Conservation (phyloP, 345 rosid species). For the Kandelia obovata region DNA sequence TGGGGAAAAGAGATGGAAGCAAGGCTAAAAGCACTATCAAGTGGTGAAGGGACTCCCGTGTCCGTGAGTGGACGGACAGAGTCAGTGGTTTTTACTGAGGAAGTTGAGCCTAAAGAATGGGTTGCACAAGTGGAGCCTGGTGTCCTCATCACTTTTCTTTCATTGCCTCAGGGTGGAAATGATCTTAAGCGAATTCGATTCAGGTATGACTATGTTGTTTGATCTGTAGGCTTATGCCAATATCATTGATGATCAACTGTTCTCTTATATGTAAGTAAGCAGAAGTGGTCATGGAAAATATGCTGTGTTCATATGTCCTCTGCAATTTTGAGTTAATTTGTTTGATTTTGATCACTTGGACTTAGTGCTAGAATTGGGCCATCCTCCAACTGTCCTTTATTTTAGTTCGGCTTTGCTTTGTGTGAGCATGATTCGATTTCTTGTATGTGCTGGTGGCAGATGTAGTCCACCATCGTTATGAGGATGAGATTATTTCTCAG, state of each 20-base stretch:
- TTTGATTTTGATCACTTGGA: conserved; percentile 8
- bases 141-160: conserved; percentile 86
- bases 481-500: conserved; percentile 8
- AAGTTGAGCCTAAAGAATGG: conserved; percentile 97
- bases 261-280: no score
- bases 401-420: not conserved
- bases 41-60: conserved; percentile 90
- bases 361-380: conserved; percentile 8
- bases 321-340: conserved; percentile 2
- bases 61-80: conserved; percentile 79
- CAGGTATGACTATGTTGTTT: conserved; percentile 47
- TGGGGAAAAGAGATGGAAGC: conserved; percentile 85
- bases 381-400: not conserved
- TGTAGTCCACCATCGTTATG: conserved; percentile 15
- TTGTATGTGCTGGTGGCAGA: not conserved
- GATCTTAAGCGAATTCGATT: conserved; percentile 90
- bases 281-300: no score
- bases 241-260: not conserved
- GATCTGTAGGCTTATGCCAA: not conserved
- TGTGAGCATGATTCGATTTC: conserved; percentile 2
- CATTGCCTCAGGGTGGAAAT: conserved; percentile 87
- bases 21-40: conserved; percentile 68
- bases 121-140: conserved; percentile 99
- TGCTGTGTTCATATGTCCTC: no score
- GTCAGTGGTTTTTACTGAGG: conserved; percentile 74